Conservation (phyloP, 768 basidiomycete genomes). For the Stropharia rugosoannulata region DNA sequence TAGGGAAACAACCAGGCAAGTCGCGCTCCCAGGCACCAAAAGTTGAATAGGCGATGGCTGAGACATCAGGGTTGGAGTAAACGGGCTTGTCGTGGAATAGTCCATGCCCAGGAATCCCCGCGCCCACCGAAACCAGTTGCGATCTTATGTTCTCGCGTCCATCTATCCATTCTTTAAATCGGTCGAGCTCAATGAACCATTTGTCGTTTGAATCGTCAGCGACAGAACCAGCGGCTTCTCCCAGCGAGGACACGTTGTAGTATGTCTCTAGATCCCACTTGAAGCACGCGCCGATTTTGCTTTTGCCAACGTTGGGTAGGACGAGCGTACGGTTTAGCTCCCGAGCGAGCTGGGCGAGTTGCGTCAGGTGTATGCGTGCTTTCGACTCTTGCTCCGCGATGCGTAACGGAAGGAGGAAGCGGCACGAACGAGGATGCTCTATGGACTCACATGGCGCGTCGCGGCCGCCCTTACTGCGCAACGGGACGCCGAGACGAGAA, state of each 20-base stretch:
- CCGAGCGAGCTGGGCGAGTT: conserved; percentile 48
- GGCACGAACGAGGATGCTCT: conserved; percentile 27
- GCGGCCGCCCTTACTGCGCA: background rate
- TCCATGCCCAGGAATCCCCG: conserved; percentile 3
- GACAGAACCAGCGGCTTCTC: background rate
- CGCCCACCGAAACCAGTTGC: conserved; percentile 32
- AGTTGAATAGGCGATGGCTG: conserved; percentile 16
- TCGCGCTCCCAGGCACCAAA: conserved; percentile 18
- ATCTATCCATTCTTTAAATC: conserved; percentile 26
- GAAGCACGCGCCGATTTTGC: conserved; percentile 52
- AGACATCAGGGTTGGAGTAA: conserved; percentile 21
- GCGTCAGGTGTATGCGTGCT: conserved; percentile 52
- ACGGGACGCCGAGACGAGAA: background rate
- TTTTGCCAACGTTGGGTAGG: conserved; percentile 59
- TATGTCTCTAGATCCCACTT: conserved; percentile 48
- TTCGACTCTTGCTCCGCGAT: conserved; percentile 61
- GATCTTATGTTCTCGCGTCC: conserved; percentile 30
- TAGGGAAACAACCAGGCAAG: conserved; percentile 23
- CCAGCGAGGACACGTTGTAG: conserved; percentile 37
- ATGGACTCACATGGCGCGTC: conserved; percentile 16
- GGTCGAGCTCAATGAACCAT: conserved; percentile 30
- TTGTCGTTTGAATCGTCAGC: conserved; percentile 12
- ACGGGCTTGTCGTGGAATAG: background rate
- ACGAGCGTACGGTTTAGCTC: conserved; percentile 55
- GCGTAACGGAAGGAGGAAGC: conserved; percentile 48